Conservation (phyloP, 176 grass and related monocot species). For the Raddia distichophylla region DNA sequence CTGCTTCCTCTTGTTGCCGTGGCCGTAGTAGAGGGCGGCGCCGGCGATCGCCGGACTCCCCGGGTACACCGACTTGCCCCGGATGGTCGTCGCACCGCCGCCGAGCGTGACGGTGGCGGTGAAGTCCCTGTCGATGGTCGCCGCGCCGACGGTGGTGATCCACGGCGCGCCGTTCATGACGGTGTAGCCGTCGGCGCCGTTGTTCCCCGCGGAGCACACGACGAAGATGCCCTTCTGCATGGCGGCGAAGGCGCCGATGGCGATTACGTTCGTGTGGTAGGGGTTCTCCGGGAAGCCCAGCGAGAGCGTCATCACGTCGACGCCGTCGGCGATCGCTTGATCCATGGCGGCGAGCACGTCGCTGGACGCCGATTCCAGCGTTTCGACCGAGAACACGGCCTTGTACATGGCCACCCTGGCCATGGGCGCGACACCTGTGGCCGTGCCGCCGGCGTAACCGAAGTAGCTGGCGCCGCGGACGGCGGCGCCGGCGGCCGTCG, state of each 20-base stretch:
- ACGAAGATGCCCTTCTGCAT: conserved; percentile 60
- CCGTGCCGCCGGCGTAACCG: conserved; percentile 65
- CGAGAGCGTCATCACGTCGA: conserved; percentile 66
- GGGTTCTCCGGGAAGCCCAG: conserved; percentile 51
- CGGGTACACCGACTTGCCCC: conserved; percentile 63
- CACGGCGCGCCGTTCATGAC: conserved; percentile 67
- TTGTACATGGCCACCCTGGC: conserved; percentile 70
- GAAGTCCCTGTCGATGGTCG: conserved; percentile 63
- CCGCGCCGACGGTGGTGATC: conserved; percentile 73
- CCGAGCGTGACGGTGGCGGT: conserved; percentile 59
- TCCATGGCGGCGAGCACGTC: conserved; percentile 78
- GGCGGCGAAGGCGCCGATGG: conserved; percentile 65
- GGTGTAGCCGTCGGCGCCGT: conserved; percentile 48
- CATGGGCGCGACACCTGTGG: conserved; percentile 53
- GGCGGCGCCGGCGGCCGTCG: conserved; percentile 59
- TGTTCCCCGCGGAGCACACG: conserved; percentile 60
- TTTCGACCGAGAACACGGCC: conserved; percentile 51
- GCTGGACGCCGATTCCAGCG: conserved; percentile 46
- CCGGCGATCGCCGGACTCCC: background rate
- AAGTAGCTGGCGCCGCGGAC: conserved; percentile 39
- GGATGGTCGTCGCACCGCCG: conserved; percentile 30
- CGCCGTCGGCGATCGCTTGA: conserved; percentile 53
- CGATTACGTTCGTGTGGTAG: conserved; percentile 61
- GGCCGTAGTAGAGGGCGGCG: conserved; percentile 53
- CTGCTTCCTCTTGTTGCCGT: conserved; percentile 42